These are phyloP conservation scores for Diaporthe helianthi DNA, from an alignment of 2,329 filamentous ascomycete genomes.

Conservation along the genomic window DNA sequence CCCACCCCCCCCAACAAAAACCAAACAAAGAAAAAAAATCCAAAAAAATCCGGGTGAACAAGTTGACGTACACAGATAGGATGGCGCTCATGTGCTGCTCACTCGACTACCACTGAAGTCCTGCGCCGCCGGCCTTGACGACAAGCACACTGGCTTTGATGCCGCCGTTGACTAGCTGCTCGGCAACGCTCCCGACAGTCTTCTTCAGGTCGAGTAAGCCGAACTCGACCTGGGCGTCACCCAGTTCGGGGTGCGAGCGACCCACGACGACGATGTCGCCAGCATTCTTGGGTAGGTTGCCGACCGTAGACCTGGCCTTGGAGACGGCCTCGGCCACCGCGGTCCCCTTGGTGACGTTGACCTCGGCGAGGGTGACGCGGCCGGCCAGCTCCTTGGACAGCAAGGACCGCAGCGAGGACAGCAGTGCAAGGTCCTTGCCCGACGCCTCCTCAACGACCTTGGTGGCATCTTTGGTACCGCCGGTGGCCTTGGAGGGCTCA, in stretches of 20 bases:
- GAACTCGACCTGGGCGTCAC: conserved; percentile 36
- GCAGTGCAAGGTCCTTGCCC: conserved; percentile 45
- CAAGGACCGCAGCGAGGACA: conserved; percentile 45
- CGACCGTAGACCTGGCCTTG: conserved; percentile 65
- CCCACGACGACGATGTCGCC: conserved; percentile 77
- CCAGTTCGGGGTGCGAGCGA: conserved; percentile 51
- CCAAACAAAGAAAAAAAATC: no score
- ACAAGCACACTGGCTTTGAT: conserved; percentile 62
- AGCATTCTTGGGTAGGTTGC: conserved; percentile 67
- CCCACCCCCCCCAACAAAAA: no score
- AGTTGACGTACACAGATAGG: background rate
- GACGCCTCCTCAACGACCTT: conserved; percentile 42
- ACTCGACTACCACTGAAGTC: conserved; percentile 2
- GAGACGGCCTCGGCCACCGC: conserved; percentile 56
- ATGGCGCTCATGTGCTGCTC: background rate
- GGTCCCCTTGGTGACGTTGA: conserved; percentile 49
- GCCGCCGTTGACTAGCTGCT: conserved; percentile 63
- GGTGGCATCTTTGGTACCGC: conserved; percentile 38
- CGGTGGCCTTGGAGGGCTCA: conserved; percentile 35
- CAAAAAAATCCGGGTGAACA: background rate
- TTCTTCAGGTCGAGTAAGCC: conserved; percentile 52
- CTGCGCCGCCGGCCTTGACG: conserved; percentile 39
- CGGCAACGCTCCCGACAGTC: conserved; percentile 66
- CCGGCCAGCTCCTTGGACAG: conserved; percentile 43
- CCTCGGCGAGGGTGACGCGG: conserved; percentile 57